A percentile compares a stretch with the other conserved stretches of the same genome.
These are phyloP conservation scores for Thermomucor indicae-seudaticae DNA, from an alignment of 371 early-diverging fungal genomes.

Conservation along the genomic window DNA sequence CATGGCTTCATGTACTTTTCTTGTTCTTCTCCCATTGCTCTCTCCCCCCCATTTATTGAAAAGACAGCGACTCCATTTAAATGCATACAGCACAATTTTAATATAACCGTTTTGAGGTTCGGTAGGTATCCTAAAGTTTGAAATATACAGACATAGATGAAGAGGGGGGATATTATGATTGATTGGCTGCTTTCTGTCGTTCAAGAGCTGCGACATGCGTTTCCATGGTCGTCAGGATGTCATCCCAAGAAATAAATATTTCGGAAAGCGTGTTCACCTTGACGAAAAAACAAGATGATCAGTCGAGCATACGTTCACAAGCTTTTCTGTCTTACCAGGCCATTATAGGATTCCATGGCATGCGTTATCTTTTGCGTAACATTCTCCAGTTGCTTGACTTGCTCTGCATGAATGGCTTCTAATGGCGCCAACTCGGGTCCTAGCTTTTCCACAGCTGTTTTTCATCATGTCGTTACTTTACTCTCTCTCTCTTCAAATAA, in stretches of 20 bases:
- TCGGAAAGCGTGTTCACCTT: conserved; percentile 61
- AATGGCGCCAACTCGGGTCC: conserved; percentile 43
- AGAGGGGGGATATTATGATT: too few species aligned
- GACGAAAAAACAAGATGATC: neutral
- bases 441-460: conserved; percentile 40
- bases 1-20: too few species aligned
- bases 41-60: too few species aligned
- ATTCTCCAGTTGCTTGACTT: conserved; percentile 34
- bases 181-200: too few species aligned
- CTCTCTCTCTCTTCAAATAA: conserved; percentile 4
- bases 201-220: conserved; percentile 48
- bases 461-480: neutral
- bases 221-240: conserved; percentile 52
- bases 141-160: too few species aligned
- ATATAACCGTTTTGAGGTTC: too few species aligned
- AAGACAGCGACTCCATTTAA: too few species aligned
- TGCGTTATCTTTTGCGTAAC: conserved; percentile 38
- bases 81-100: too few species aligned
- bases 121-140: too few species aligned
- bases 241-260: conserved; percentile 62
- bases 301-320: neutral
- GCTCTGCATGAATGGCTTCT: conserved; percentile 48
- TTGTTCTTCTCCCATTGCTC: too few species aligned
- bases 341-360: conserved; percentile 52
- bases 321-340: conserved; percentile 27